phyloP scores from a whole-genome alignment of 2,329 filamentous ascomycete genomes.

The Fusarium acutatum region DNA sequence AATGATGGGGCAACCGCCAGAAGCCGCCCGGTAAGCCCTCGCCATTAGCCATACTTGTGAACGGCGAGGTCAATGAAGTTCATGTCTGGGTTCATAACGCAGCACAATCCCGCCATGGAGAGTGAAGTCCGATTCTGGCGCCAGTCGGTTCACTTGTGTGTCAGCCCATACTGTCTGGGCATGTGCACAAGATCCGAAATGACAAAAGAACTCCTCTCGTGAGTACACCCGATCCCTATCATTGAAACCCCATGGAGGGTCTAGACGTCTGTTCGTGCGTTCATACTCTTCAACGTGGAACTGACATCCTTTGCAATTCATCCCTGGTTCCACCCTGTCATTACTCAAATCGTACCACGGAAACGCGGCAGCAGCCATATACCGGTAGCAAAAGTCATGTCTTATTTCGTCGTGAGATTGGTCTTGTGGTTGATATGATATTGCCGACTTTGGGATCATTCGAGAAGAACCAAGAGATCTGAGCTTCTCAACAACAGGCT shows the following conservation, averaged over 20 bases:
- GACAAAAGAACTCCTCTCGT: neutral
- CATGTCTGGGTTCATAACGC: neutral
- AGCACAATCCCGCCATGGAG: neutral
- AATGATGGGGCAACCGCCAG: neutral
- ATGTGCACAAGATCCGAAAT: neutral
- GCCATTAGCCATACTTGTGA: fast-evolving
- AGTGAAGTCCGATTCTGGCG: neutral
- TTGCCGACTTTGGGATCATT: neutral
- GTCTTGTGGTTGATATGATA: neutral
- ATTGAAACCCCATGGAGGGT: slow-evolving; percentile 10
- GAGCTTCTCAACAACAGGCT: neutral
- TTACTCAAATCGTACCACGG: neutral
- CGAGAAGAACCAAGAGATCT: neutral
- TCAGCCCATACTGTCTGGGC: slow-evolving; percentile 3
- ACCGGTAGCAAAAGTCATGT: slow-evolving; percentile 12
- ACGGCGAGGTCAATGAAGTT: neutral
- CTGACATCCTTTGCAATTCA: slow-evolving; percentile 23
- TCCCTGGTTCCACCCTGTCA: neutral
- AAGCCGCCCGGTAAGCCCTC: too few relatives aligned
- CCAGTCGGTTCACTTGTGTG: neutral
- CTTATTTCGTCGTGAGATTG: neutral
- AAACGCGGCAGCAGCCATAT: slow-evolving; percentile 4
- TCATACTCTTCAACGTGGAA: slow-evolving; percentile 1
- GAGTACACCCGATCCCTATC: slow-evolving; percentile 13
- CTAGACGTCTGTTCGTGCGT: too few relatives aligned